A percentile compares a stretch with the other conserved stretches of the same genome.
phyloP scores from a whole-genome alignment of 176 grass and related monocot species.

The Urochloa ruziziensis region DNA sequence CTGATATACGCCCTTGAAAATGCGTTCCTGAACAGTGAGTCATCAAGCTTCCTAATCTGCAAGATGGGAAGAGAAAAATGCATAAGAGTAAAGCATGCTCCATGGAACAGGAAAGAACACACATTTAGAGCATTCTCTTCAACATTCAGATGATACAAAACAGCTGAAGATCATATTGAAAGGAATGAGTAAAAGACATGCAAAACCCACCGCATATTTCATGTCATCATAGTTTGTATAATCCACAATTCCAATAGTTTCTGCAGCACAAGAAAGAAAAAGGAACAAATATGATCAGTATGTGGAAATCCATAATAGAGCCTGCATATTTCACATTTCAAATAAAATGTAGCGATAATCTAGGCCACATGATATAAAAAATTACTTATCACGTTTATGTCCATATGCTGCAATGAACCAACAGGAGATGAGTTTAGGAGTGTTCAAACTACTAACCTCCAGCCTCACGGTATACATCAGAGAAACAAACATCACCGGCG shows the following conservation, averaged over 20 bases:
- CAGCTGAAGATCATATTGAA: not conserved
- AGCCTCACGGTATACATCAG: constrained; percentile 84
- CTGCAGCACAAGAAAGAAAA: constrained; percentile 48
- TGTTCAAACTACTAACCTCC: constrained; percentile 51
- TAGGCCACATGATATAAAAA: not conserved
- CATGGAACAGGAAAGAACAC: constrained; percentile 12
- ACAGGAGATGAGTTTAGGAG: not conserved
- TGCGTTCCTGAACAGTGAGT: constrained; percentile 85
- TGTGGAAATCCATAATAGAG: not conserved
- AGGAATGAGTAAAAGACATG: not conserved
- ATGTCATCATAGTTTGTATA: constrained; percentile 96
- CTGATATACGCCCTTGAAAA: constrained; percentile 91
- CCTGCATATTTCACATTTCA: not conserved
- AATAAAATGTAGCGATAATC: not conserved
- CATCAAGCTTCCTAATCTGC: constrained; percentile 87
- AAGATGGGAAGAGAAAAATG: not conserved
- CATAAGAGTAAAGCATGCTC: not conserved
- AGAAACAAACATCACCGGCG: constrained; percentile 93
- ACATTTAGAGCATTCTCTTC: not conserved
- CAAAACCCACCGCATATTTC: constrained; percentile 80
- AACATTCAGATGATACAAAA: not conserved
- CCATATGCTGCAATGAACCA: not conserved
- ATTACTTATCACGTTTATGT: not conserved
- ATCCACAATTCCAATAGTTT: constrained; percentile 79
- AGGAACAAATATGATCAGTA: constrained; percentile 10